Evolutionary conservation across 768 basidiomycete species (phyloP).

Genomic region (Podaxis mareebaensis): DNA sequence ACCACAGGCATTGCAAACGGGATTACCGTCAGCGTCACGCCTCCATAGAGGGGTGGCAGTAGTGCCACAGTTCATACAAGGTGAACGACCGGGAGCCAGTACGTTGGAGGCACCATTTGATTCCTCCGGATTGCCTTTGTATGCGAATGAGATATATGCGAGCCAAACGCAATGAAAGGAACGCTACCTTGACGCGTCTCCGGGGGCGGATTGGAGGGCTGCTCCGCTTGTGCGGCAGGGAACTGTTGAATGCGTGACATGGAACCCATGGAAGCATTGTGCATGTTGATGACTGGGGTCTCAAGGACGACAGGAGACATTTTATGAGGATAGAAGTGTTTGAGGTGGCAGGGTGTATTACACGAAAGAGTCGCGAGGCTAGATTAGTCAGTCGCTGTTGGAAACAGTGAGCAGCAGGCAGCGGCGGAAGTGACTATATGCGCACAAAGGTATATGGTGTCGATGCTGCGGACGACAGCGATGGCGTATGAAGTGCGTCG

Average conservation of each 20-base stretch:
- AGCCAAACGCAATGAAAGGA: constrained; percentile 7
- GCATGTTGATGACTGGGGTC: constrained; percentile 51
- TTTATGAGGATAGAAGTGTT: constrained; percentile 18
- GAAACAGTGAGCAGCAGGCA: background rate
- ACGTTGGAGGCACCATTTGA: constrained; percentile 25
- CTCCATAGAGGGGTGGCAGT: constrained; percentile 82
- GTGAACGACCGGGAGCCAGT: constrained; percentile 40
- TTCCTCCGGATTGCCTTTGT: constrained; percentile 27
- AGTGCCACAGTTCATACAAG: constrained; percentile 78
- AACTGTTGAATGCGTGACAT: constrained; percentile 53
- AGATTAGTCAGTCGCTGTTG: constrained; percentile 19
- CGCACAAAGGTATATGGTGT: constrained; percentile 7
- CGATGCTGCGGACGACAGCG: constrained; percentile 12
- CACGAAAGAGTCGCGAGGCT: constrained; percentile 20
- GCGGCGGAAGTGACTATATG: constrained; percentile 5
- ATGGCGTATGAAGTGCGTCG: constrained; percentile 8
- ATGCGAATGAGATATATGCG: constrained; percentile 9
- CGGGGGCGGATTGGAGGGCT: constrained; percentile 21
- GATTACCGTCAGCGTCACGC: constrained; percentile 77
- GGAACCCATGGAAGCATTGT: constrained; percentile 39
- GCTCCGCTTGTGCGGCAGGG: constrained; percentile 23
- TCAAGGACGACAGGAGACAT: constrained; percentile 65
- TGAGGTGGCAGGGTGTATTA: constrained; percentile 16
- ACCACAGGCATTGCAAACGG: constrained; percentile 92
- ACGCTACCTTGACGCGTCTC: constrained; percentile 29